Conservation (phyloP, 805 yeast species). For the Komagataella mondaviorum region DNA sequence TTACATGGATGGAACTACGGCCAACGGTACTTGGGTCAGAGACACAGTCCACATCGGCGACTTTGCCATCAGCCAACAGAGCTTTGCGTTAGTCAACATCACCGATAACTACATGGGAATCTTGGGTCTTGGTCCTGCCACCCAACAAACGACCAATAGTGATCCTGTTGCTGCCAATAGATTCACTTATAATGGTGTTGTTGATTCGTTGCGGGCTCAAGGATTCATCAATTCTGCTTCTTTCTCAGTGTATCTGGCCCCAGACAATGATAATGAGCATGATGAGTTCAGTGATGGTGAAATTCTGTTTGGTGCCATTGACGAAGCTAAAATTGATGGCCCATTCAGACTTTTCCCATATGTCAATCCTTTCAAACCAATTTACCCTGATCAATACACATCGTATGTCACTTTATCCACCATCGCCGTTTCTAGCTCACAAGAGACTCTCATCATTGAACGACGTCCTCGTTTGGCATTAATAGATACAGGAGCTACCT, state of each 20-base stretch:
- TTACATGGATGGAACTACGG: conserved; percentile 35
- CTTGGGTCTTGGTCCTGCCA: conserved; percentile 58
- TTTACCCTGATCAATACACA: not conserved
- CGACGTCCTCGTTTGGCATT: not conserved
- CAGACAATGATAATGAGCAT: conserved; percentile 10
- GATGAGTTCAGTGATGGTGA: conserved; percentile 25
- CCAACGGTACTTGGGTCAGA: conserved; percentile 43
- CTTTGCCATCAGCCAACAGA: conserved; percentile 30
- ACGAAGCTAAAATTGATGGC: conserved; percentile 29
- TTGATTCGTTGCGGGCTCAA: conserved; percentile 39
- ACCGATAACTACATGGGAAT: conserved; percentile 60
- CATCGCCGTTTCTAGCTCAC: not conserved
- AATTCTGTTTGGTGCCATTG: conserved; percentile 62
- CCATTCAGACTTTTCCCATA: not conserved
- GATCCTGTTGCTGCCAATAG: not conserved
- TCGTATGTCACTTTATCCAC: not conserved
- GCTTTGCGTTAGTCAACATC: conserved; percentile 63
- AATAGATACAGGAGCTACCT: conserved; percentile 1
- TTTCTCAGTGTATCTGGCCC: conserved; percentile 51
- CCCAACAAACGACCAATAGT: conserved; percentile 44
- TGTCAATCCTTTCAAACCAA: not conserved
- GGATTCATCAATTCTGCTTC: conserved; percentile 43
- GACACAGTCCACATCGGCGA: conserved; percentile 46
- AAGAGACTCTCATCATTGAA: not conserved
- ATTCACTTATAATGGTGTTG: conserved; percentile 52